Conservation (phyloP, 2,329 filamentous ascomycete genomes). For the Hortaea werneckii region DNA sequence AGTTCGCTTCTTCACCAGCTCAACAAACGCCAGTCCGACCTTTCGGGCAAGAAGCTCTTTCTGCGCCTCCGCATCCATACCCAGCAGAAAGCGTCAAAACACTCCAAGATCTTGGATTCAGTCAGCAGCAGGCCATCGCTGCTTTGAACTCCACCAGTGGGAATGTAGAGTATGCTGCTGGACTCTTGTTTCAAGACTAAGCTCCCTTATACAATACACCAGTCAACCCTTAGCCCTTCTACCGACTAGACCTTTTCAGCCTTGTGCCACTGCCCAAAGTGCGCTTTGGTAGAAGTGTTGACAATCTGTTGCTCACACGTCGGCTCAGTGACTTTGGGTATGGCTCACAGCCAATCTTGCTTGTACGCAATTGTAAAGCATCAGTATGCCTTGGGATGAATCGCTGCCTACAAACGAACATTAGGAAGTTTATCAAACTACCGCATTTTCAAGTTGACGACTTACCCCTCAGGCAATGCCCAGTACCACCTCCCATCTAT, state of each 20-base stretch:
- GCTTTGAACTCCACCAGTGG: conserved; percentile 40
- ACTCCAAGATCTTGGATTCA: conserved; percentile 37
- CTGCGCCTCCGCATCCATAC: conserved; percentile 28
- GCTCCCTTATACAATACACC: too few species aligned
- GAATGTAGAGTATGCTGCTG: conserved; percentile 40
- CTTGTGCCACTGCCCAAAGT: neutral
- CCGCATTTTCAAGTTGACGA: too few species aligned
- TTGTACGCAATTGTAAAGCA: too few species aligned
- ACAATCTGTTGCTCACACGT: neutral
- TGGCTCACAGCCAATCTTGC: too few species aligned
- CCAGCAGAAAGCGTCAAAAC: conserved; percentile 32
- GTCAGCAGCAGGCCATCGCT: conserved; percentile 35
- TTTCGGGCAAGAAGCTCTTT: conserved; percentile 19
- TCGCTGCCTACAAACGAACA: neutral
- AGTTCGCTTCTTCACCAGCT: conserved; percentile 18
- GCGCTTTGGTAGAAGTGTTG: neutral
- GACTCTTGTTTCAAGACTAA: conserved; percentile 35
- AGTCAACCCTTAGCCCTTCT: neutral
- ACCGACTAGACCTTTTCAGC: neutral
- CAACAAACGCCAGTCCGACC: conserved; percentile 23
- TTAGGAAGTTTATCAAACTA: too few species aligned
- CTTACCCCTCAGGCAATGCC: neutral
- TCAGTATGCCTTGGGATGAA: neutral
- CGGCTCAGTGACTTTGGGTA: neutral
- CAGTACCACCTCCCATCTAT: conserved; percentile 2